Base-by-base conservation (phyloP, 2,329 filamentous ascomycete genomes). In the Colletotrichum sojae region DNA sequence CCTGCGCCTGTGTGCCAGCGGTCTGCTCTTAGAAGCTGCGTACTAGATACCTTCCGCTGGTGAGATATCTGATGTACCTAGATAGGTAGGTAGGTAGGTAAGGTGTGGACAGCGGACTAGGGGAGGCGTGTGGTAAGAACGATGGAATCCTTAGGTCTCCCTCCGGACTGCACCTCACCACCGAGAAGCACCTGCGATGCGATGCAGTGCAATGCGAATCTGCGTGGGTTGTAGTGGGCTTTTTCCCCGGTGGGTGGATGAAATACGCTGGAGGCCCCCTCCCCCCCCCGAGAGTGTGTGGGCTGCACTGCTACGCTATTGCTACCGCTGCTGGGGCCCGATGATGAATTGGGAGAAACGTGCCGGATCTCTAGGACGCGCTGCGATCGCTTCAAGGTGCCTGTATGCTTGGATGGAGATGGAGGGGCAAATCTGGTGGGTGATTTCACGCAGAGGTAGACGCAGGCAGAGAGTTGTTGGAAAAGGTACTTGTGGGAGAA, bases 101-200 rank as follows among this genome's bases (percentile, higher is more conserved):
- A 15, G 40, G 40, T 43, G 16, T 36, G 31, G 31, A 36, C 31
- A 36, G 31, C 9, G 31, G 31, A 36, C 31, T 2, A 9, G 31
- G 31, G 31, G 31, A 36, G 31, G 31, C 31, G 31, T 36, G 31
- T 36, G 10, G 31, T 36, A 36, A 36, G 31, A 36, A 36, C 2
- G 10, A 36, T 36, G 31, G 31, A 36, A 36, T 36, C 31, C 31
- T 36, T 36, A 36, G 31, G 31, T 36, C 31, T 36, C 31, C 31
- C 31, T 36, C 31, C 31, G 31, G 31, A 3, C 31, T 36, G 31
- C 31, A 36, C 31, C 31, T 10, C 31, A 36, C 8, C 31, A 36
- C 31, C 31, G 31, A 36, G 31, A 36, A 36, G 31, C 31, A 36
- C 9, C 46, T 65, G 63, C 63, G 57, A 48, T 66, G 52, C 59